Evolutionary conservation across 257 asterid species (phyloP).

Genomic region (Solanum megistacrolobum): DNA sequence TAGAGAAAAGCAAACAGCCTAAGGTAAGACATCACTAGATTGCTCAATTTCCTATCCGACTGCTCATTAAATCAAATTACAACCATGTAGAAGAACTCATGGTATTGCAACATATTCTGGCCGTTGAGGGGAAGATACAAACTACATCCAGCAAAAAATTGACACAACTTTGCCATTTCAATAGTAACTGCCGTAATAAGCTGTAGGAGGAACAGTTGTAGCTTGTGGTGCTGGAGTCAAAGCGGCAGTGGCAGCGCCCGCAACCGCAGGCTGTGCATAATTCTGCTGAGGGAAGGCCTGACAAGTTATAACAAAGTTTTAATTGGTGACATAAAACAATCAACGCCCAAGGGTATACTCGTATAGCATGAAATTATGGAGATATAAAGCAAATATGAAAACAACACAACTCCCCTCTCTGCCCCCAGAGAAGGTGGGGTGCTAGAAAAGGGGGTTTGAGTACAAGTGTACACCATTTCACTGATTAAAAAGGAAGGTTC

Average conservation of each 20-base stretch:
- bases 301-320: background rate
- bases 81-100: constrained; percentile 10
- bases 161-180: constrained; percentile 22
- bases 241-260: constrained; percentile 35
- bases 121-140: background rate
- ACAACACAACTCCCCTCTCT: background rate
- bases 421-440: background rate
- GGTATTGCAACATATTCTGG: background rate
- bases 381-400: background rate
- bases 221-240: constrained; percentile 51
- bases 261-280: constrained; percentile 51
- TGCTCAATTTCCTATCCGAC: background rate
- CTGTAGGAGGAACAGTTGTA: constrained; percentile 38
- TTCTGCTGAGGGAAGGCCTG: constrained; percentile 58
- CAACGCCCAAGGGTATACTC: background rate
- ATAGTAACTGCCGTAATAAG: constrained; percentile 62
- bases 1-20: background rate
- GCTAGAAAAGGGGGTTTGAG: background rate
- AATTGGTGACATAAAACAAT: background rate
- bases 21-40: background rate
- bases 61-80: constrained; percentile 6
- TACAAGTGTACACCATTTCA: background rate
- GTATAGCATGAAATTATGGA: background rate
- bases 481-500: background rate
- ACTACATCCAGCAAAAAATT: constrained; percentile 31